Evolutionary conservation across 1,139 yeast genomes (phyloP).

Genomic region (Zygoascus hellenicus): DNA sequence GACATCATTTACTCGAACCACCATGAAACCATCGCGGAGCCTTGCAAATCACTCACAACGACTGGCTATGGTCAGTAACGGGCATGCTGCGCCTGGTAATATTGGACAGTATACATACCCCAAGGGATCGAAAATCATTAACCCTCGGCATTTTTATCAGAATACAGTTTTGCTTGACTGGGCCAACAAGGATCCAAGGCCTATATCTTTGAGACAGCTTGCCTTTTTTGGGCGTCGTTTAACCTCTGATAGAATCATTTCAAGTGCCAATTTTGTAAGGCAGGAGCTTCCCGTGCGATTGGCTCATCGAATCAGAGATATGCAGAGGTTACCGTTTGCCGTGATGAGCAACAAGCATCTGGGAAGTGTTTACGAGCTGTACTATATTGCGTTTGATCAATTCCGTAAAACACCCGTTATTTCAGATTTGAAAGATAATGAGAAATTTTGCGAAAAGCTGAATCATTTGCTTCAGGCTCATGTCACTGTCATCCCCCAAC

Average conservation of each 20-base stretch:
- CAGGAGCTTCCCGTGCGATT: constrained; percentile 78
- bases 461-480: constrained; percentile 64
- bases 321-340: constrained; percentile 78
- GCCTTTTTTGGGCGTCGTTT: constrained; percentile 83
- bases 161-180: constrained; percentile 68
- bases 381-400: constrained; percentile 79
- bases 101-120: constrained; percentile 30
- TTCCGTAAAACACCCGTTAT: constrained; percentile 70
- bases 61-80: not conserved
- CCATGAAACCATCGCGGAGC: not conserved
- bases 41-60: constrained; percentile 5
- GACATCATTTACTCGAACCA: not conserved
- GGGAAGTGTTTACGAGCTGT: constrained; percentile 81
- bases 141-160: constrained; percentile 69
- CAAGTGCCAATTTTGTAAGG: constrained; percentile 83
- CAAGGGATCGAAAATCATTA: constrained; percentile 35
- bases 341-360: constrained; percentile 81
- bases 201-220: constrained; percentile 78
- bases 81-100: constrained; percentile 16
- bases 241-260: constrained; percentile 69
- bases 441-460: constrained; percentile 58
- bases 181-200: constrained; percentile 66
- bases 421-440: constrained; percentile 65
- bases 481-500: constrained; percentile 71
- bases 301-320: constrained; percentile 70